Conservation (phyloP, 73 alveolate genomes). For the Urostyla sp. region DNA sequence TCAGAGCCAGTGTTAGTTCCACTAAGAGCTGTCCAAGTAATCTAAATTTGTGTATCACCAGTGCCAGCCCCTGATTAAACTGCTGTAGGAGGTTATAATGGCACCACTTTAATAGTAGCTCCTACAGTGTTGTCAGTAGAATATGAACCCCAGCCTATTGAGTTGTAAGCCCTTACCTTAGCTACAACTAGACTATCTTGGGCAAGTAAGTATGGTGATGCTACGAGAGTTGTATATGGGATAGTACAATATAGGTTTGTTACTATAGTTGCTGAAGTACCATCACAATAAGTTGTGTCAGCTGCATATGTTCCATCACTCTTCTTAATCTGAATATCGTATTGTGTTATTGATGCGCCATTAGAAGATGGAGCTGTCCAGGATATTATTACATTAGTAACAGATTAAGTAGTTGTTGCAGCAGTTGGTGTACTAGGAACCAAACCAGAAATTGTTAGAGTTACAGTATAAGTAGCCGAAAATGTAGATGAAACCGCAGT, state of each 20-base stretch:
- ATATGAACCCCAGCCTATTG: conserved; percentile 22
- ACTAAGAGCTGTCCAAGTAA: conserved; percentile 37
- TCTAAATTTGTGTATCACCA: conserved; percentile 4
- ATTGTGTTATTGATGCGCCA: conserved; percentile 37
- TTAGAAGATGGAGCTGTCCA: conserved; percentile 43
- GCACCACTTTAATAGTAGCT: conserved; percentile 38
- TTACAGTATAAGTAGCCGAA: too few relatives aligned
- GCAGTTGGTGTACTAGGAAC: background rate
- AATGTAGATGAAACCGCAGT: too few relatives aligned
- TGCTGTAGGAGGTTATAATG: conserved; percentile 46
- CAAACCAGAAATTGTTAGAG: conserved; percentile 50
- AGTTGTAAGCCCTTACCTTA: conserved; percentile 48
- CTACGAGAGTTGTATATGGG: background rate
- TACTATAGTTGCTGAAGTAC: conserved; percentile 20
- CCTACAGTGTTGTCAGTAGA: conserved; percentile 51
- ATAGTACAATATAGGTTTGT: conserved; percentile 6
- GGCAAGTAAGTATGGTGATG: conserved; percentile 19
- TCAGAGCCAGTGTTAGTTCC: conserved; percentile 61
- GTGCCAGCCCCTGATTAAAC: conserved; percentile 30
- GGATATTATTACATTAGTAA: conserved; percentile 24
- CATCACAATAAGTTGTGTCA: conserved; percentile 1
- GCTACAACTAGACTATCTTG: conserved; percentile 50
- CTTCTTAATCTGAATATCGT: background rate
- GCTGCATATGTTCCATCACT: background rate
- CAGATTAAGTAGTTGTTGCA: conserved; percentile 32